Evolutionary conservation across 225 moss, liverwort and hornwort species (phyloP).

Genomic region (Sphagnum tenellum): DNA sequence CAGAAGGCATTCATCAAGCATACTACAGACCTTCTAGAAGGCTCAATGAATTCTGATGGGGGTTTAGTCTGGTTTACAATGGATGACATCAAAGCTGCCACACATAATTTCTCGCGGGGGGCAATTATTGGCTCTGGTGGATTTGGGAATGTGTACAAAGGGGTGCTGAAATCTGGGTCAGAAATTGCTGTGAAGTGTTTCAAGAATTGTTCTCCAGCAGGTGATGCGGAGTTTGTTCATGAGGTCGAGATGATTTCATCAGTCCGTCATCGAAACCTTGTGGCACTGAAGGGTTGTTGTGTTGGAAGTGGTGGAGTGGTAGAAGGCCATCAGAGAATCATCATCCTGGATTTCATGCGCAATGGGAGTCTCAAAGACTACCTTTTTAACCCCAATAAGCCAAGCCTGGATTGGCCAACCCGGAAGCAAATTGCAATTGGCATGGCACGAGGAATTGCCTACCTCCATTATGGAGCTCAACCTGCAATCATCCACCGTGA

Average conservation of each 20-base stretch:
- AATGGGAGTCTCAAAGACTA: conserved; percentile 25
- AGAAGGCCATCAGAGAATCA: conserved; percentile 34
- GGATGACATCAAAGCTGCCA: conserved; percentile 23
- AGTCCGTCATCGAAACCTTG: conserved; percentile 22
- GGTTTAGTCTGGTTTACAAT: conserved; percentile 23
- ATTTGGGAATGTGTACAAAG: conserved; percentile 29
- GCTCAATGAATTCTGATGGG: conserved; percentile 10
- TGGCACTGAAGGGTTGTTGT: conserved; percentile 32
- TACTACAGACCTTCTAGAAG: conserved; percentile 22
- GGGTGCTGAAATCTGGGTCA: conserved; percentile 19
- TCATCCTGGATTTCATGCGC: conserved; percentile 22
- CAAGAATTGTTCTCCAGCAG: conserved; percentile 22
- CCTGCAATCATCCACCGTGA: conserved; percentile 30
- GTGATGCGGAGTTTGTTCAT: conserved; percentile 26
- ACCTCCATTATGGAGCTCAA: conserved; percentile 21
- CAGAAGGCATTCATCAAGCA: conserved; percentile 22
- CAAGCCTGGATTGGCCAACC: conserved; percentile 29
- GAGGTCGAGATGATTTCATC: conserved; percentile 38
- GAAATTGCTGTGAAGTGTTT: conserved; percentile 23
- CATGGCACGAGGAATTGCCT: conserved; percentile 28
- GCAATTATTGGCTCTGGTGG: conserved; percentile 25
- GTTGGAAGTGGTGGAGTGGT: conserved; percentile 19
- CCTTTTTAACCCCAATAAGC: conserved; percentile 17
- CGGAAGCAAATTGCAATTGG: conserved; percentile 26
- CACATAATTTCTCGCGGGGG: conserved; percentile 15